Percentiles rank a stretch among this genome's conserved stretches.
These are phyloP conservation scores for Trematosphaeria pertusa DNA, from an alignment of 2,329 filamentous ascomycete species.

Conservation along the genomic window DNA sequence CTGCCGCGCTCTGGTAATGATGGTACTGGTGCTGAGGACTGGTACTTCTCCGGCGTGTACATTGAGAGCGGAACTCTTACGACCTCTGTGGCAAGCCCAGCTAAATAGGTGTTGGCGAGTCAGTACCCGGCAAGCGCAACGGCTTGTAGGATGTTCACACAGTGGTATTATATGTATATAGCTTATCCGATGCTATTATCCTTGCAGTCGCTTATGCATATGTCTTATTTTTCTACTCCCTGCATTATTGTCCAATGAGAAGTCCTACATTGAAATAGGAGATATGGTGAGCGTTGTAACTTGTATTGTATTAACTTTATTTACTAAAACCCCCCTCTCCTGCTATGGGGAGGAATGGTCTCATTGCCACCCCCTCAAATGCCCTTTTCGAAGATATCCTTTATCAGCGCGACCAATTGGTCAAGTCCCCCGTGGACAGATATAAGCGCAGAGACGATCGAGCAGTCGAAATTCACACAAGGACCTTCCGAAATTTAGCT, in stretches of 20 bases:
- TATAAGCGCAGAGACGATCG: too few relatives aligned
- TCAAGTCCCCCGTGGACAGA: too few relatives aligned
- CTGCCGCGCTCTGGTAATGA: constrained; percentile 64
- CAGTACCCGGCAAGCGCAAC: too few relatives aligned
- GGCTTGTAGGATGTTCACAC: background rate
- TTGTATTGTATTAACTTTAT: background rate
- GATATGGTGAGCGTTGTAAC: background rate
- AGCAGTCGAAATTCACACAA: too few relatives aligned
- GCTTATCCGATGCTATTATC: background rate
- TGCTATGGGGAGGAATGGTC: background rate
- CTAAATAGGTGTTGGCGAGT: background rate
- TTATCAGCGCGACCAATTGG: too few relatives aligned
- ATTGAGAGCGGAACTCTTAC: constrained; percentile 64
- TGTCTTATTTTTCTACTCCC: too few relatives aligned
- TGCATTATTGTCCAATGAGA: too few relatives aligned
- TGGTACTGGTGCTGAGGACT: constrained; percentile 65
- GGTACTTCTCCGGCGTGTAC: constrained; percentile 76
- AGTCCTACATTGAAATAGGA: too few relatives aligned
- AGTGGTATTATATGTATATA: background rate
- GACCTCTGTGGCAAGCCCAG: constrained; percentile 39
- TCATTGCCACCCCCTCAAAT: background rate
- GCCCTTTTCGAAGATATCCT: background rate
- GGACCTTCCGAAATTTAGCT: too few relatives aligned
- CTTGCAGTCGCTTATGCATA: background rate
- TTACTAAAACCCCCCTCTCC: background rate